Conservation (phyloP, 768 basidiomycete species). For the Glaciozyma martinii region DNA sequence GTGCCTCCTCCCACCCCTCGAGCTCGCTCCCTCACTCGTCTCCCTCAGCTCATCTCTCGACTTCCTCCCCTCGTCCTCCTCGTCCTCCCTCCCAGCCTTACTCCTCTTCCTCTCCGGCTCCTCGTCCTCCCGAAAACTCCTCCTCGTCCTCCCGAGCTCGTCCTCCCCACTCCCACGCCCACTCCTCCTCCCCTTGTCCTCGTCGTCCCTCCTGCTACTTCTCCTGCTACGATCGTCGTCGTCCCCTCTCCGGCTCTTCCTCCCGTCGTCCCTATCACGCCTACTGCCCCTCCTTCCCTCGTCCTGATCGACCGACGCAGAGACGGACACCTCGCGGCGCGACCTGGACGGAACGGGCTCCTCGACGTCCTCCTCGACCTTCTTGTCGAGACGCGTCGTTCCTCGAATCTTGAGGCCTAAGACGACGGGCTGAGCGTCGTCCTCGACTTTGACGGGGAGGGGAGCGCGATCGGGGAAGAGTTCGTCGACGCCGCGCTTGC, state of each 20-base stretch:
- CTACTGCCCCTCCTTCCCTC: background rate
- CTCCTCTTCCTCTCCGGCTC: no score
- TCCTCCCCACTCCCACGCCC: background rate
- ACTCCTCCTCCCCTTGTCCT: background rate
- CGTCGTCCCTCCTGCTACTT: background rate
- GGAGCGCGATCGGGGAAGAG: slow-evolving; percentile 17
- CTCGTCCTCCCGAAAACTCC: background rate
- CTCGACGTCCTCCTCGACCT: background rate
- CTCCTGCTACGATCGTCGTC: slow-evolving; percentile 2
- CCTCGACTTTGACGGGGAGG: background rate
- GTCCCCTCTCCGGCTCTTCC: slow-evolving; percentile 1
- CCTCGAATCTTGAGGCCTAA: slow-evolving; percentile 16
- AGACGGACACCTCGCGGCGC: background rate
- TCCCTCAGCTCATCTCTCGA: no score
- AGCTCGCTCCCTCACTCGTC: no score
- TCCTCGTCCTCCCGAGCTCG: background rate
- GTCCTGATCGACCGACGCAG: no score
- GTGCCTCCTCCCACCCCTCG: no score
- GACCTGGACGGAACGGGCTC: slow-evolving; percentile 9
- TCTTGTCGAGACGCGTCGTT: background rate
- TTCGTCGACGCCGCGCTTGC: slow-evolving; percentile 3
- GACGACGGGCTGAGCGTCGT: background rate
- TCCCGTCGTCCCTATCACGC: background rate
- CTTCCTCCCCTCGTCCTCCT: no score
- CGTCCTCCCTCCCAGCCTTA: no score